These are phyloP conservation scores for Penicillium rolfsii DNA, from an alignment of 2,329 filamentous ascomycete species.

Conservation along the genomic window DNA sequence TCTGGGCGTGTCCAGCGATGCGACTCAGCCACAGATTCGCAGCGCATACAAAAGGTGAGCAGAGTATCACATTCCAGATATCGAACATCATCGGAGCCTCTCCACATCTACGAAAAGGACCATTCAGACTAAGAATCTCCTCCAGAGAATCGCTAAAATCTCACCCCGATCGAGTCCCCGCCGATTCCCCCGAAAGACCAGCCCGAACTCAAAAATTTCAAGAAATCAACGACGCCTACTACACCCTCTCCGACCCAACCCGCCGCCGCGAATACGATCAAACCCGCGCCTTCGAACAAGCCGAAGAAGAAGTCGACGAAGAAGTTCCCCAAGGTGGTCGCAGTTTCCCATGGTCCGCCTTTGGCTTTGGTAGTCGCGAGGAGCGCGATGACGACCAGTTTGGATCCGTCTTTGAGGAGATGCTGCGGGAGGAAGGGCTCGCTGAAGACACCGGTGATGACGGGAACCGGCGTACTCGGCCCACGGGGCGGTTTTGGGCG, in stretches of 20 bases:
- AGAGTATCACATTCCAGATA: not conserved
- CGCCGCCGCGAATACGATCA: conserved; percentile 84
- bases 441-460: conserved; percentile 67
- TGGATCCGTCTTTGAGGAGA: conserved; percentile 82
- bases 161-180: conserved; percentile 87
- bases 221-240: conserved; percentile 90
- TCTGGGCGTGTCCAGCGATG: conserved; percentile 72
- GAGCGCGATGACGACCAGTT: conserved; percentile 72
- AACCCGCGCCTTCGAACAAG: conserved; percentile 60
- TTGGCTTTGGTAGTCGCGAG: conserved; percentile 57
- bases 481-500: conserved; percentile 80
- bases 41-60: conserved; percentile 89
- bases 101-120: not conserved
- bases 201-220: conserved; percentile 86
- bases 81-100: no score
- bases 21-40: conserved; percentile 80
- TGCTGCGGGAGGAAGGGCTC: conserved; percentile 85
- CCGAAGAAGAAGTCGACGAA: conserved; percentile 51
- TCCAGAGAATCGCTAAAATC: conserved; percentile 83
- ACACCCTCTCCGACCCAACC: conserved; percentile 77
- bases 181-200: conserved; percentile 79
- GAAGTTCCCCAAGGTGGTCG: conserved; percentile 52
- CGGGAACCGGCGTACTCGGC: conserved; percentile 45
- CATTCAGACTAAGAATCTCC: not conserved
- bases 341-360: conserved; percentile 77